These are phyloP conservation scores for Trichosporon inkin DNA, from an alignment of 1,284 basidiomycete genomes.

Conservation along the genomic window DNA sequence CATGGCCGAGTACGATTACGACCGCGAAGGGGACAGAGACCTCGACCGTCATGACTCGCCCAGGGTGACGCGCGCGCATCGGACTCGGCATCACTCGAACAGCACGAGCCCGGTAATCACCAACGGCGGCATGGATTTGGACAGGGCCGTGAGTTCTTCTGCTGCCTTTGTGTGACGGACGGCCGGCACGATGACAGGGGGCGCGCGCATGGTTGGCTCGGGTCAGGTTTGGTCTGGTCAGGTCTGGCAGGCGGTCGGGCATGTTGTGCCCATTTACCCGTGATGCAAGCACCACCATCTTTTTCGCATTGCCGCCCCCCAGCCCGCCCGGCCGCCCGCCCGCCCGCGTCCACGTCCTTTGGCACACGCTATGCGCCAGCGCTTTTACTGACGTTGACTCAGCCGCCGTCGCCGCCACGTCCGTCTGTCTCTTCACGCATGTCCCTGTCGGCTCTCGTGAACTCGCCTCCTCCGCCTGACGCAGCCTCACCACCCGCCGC, in stretches of 20 bases:
- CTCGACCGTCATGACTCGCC: background rate
- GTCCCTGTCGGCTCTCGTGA: constrained; percentile 41
- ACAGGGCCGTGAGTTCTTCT: constrained; percentile 14
- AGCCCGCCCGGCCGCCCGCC: background rate
- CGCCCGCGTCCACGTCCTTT: background rate
- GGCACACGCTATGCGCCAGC: background rate
- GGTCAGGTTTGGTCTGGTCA: no score
- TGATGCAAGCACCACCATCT: constrained; percentile 6
- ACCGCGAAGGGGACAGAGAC: constrained; percentile 7
- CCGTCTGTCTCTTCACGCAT: constrained; percentile 33
- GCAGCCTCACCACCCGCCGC: constrained; percentile 5
- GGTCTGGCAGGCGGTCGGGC: background rate
- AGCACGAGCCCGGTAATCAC: constrained; percentile 19
- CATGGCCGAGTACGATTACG: constrained; percentile 4
- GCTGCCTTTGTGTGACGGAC: no score
- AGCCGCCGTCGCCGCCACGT: constrained; percentile 24
- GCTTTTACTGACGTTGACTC: constrained; percentile 3
- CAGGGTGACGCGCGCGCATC: background rate
- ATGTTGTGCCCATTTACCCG: background rate
- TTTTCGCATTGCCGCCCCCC: background rate
- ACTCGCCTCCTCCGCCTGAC: constrained; percentile 22
- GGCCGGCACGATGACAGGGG: background rate
- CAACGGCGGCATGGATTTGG: constrained; percentile 14
- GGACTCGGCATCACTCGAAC: constrained; percentile 14
- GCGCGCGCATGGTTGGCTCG: background rate